A percentile compares a stretch with the other conserved stretches of the same genome.
Conservation (phyloP, 2,329 filamentous ascomycete genomes). For the Colletotrichum sansevieriae region DNA sequence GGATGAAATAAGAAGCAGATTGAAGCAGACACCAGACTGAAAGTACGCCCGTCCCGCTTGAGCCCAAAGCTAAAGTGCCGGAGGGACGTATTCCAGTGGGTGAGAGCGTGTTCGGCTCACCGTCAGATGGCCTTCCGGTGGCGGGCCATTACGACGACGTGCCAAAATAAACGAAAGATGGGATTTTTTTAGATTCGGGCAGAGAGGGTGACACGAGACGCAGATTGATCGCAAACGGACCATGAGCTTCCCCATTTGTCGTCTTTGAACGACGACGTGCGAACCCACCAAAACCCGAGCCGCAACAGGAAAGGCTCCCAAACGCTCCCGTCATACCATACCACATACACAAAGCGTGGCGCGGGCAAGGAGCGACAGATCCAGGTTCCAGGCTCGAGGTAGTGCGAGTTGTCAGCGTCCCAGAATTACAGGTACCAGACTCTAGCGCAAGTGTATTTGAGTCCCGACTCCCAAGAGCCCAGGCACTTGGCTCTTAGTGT, state of each 20-base stretch:
- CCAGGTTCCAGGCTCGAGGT: too few species aligned
- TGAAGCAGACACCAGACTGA: constrained; percentile 35
- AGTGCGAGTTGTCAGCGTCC: too few species aligned
- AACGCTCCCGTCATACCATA: constrained; percentile 1
- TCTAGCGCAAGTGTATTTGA: too few species aligned
- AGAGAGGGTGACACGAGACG: constrained; percentile 30
- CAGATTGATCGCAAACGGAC: constrained; percentile 13
- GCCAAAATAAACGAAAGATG: constrained; percentile 29
- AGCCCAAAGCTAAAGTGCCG: constrained; percentile 32
- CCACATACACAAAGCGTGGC: constrained; percentile 1
- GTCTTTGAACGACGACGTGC: constrained; percentile 4
- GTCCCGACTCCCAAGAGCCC: too few species aligned
- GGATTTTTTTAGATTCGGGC: constrained; percentile 28
- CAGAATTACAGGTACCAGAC: background rate
- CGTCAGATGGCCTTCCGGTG: constrained; percentile 41
- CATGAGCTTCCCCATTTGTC: constrained; percentile 33
- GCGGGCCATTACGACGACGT: constrained; percentile 41
- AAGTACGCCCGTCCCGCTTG: constrained; percentile 35
- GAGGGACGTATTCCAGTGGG: constrained; percentile 26
- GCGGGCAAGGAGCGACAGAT: background rate
- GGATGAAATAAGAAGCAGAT: constrained; percentile 32
- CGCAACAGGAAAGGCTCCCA: constrained; percentile 30
- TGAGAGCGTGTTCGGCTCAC: constrained; percentile 37
- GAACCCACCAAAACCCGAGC: constrained; percentile 35
- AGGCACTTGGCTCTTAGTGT: constrained; percentile 1